Base-by-base conservation (phyloP, 306 rosid genomes). In the Cucurbita argyrosperma region DNA sequence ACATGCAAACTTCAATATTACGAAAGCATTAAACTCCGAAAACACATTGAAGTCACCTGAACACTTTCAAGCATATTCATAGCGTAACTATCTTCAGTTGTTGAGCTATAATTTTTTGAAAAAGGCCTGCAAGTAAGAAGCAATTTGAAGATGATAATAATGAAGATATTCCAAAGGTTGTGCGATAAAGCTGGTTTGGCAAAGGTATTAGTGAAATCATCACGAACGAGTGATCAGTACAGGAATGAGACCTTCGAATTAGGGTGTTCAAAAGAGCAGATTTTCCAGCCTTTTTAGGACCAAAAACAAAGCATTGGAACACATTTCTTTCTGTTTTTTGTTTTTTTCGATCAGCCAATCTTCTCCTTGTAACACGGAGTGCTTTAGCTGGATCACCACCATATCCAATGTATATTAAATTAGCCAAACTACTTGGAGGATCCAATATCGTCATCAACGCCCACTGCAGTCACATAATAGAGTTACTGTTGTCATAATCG, bases 281-380 rank as follows among this genome's bases (percentile, higher is more conserved):
- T 83, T 94, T 94, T 76, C 97, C 98, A 1, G 97, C 78, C 79
- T 79, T 84, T 81, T 83, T 89, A 5, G 96, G 84, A 78, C 98
- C 98, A 85, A 94, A 94, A 76, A 94, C 97, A 70, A 85, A 90
- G 89, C 98, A 94, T 53, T 87, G 96, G 74, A 90, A 80, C 76
- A 86, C 92, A 78, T 86, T 94, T 85, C 95, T 85, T 77, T 88
- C 97, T 42, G 97, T 83, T 71, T 64, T 83, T 76, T 85, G 85
- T 83, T 82, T 90, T 77, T 86, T 94, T 51, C 90, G 83, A 58
- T 89, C 96, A 51, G 81, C 72, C 72, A 81, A 77, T 85, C 95
- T 90, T 83, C 85, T 89, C 70, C 92, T 83, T 59, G 94, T 89
- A 77, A 85, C 88, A 76, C 82, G 90, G 73, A 94, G 87, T 7